Percentiles rank a stretch among this genome's conserved stretches.
These are phyloP conservation scores for Epichloe coenophiala DNA, from an alignment of 2,329 filamentous ascomycete species.

Conservation along the genomic window DNA sequence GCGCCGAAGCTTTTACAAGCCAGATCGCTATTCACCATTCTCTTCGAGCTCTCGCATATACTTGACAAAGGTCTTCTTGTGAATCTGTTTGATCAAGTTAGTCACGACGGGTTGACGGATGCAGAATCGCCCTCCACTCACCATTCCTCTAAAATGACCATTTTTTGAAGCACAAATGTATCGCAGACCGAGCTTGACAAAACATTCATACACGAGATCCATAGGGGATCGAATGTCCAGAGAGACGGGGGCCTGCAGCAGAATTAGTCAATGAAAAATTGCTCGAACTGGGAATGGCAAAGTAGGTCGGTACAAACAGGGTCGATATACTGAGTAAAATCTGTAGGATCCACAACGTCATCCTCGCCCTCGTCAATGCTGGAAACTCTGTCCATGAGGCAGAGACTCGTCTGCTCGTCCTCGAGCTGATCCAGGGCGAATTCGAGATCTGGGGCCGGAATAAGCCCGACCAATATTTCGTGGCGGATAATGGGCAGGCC, in stretches of 20 bases:
- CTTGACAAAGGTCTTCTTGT: slow-evolving; percentile 95
- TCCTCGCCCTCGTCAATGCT: slow-evolving; percentile 52
- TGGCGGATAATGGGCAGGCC: slow-evolving; percentile 77
- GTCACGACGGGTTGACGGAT: slow-evolving; percentile 4
- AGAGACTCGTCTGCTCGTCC: slow-evolving; percentile 60
- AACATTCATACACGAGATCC: slow-evolving; percentile 93
- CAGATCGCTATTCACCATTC: slow-evolving; percentile 11
- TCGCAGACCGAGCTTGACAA: slow-evolving; percentile 81
- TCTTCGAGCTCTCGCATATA: slow-evolving; percentile 78
- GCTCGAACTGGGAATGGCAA: too few relatives aligned
- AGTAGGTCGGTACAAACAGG: slow-evolving; percentile 38
- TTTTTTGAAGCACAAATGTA: slow-evolving; percentile 84
- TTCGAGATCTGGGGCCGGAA: slow-evolving; percentile 87
- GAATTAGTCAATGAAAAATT: slow-evolving; percentile 6
- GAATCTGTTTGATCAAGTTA: slow-evolving; percentile 38
- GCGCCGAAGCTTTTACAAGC: too few relatives aligned
- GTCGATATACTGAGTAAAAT: slow-evolving; percentile 87
- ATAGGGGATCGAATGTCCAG: slow-evolving; percentile 83
- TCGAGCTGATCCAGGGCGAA: slow-evolving; percentile 77
- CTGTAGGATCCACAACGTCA: slow-evolving; percentile 50
- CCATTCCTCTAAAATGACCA: slow-evolving; percentile 78
- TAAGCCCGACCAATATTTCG: slow-evolving; percentile 71
- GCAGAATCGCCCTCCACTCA: slow-evolving; percentile 28
- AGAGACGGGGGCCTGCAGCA: slow-evolving; percentile 60
- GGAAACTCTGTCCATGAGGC: slow-evolving; percentile 64